Base-by-base conservation (phyloP, 108 stramenopile genomes). In the Aureococcus anophagefferens region DNA sequence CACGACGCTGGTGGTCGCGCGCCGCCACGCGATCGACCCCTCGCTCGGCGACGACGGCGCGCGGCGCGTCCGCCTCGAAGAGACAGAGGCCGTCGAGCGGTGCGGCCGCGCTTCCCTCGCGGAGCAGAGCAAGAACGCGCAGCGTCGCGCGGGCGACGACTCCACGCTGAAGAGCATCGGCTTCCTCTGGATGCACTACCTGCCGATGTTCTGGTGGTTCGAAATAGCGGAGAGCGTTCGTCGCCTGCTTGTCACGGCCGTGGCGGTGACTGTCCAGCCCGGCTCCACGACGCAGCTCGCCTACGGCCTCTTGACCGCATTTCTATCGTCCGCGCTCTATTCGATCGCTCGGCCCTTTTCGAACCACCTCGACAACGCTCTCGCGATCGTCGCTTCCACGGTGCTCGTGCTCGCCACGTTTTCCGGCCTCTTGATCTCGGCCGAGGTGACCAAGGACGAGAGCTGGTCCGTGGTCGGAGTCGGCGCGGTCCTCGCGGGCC, bases 121-220 rank as follows among this genome's bases (percentile, higher is more conserved):
- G 9, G 40, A 44, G 40, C 40, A 13, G 9, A 13, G 9, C 5
- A 62, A 62, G 59, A 11, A 51, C 21, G 17, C 32, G 3, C 51
- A 62, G 62, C 67, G 67, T 11, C 40, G 44, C n/a, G n/a, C n/a
- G n/a, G n/a, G n/a, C 36, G 40, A 45, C n/a, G 30, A 30, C 21
- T 0, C 35, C 33, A 68, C 4, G 18, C 30, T 68, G 67, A 30
- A 29, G 25, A 30, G n/a, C 40, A 45, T 68, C 40, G 25, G 37
- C 33, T 70, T 70, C 62, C 37, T 70, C 51, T 70, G 30, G 33
- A 7, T 62, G 33, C n/a, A 25, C 31, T 70, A 70, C 69, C n/a
- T 62, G 34, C 69, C 69, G n/a, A 70, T 28, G 69, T 70, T 9
- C 29, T 70, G 69, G 69, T 70, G 33, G 32, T 70, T 70, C 34